Conservation (phyloP, 345 rosid genomes). For the Eucalyptus curtisii region DNA sequence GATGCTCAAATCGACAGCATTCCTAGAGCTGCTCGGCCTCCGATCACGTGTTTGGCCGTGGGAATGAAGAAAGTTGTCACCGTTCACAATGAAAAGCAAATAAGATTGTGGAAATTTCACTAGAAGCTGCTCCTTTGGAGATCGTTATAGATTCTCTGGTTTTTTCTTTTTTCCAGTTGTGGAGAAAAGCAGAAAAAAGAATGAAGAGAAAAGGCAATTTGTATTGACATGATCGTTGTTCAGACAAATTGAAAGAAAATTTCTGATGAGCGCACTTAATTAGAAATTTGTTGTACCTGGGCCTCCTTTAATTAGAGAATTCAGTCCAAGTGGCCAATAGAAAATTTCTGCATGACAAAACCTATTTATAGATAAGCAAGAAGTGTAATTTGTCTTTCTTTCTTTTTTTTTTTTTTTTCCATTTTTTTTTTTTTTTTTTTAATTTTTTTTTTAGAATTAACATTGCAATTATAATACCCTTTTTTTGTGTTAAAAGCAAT, state of each 20-base stretch:
- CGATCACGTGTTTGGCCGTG: constrained; percentile 62
- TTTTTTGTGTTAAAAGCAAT: background rate
- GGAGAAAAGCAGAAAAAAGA: background rate
- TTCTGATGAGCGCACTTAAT: background rate
- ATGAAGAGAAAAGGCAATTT: background rate
- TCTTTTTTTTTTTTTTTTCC: background rate
- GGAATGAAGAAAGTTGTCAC: constrained; percentile 83
- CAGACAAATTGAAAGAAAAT: background rate
- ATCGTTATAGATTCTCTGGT: background rate
- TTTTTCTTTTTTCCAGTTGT: background rate
- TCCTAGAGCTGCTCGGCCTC: constrained; percentile 47
- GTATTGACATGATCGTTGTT: background rate
- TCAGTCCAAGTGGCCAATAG: background rate
- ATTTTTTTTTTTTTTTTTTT: background rate
- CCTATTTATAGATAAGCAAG: background rate
- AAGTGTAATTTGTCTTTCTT: background rate
- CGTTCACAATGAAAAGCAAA: constrained; percentile 44
- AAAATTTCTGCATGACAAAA: background rate
- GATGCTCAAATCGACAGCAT: constrained; percentile 31
- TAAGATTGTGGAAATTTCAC: constrained; percentile 62
- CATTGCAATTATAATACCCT: background rate
- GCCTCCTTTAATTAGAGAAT: background rate
- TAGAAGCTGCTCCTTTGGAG: background rate
- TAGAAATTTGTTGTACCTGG: background rate
- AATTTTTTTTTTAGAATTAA: background rate